phyloP scores from a whole-genome alignment of 441 rosid genomes.

The Sinapis alba region DNA sequence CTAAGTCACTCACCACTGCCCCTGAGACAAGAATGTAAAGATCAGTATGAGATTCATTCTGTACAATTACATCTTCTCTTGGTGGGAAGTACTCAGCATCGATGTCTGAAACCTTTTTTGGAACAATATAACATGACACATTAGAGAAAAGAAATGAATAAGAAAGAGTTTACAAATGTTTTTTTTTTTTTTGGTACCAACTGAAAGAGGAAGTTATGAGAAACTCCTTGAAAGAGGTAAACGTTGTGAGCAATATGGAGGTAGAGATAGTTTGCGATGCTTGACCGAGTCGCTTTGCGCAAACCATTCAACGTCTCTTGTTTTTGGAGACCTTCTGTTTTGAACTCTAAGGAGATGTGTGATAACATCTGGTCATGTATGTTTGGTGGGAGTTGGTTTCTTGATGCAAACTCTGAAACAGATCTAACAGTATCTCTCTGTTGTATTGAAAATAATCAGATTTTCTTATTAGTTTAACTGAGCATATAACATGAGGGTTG shows the following conservation, averaged over 20 bases:
- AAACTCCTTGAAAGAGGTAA: conserved; percentile 67
- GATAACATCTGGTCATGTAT: conserved; percentile 71
- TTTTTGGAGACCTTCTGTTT: conserved; percentile 70
- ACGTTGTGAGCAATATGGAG: conserved; percentile 52
- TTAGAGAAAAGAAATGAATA: background rate
- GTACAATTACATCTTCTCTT: conserved; percentile 60
- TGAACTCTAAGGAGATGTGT: conserved; percentile 67
- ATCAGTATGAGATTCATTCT: conserved; percentile 65
- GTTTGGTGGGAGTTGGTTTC: conserved; percentile 64
- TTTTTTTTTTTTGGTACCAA: conserved; percentile 47
- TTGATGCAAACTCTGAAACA: conserved; percentile 68
- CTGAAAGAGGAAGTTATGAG: conserved; percentile 72
- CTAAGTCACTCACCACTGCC: conserved; percentile 51
- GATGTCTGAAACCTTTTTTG: conserved; percentile 60
- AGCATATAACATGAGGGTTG: background rate
- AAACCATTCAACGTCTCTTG: conserved; percentile 62
- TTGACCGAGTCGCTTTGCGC: conserved; percentile 71
- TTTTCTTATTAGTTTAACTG: background rate
- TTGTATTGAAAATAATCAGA: conserved; percentile 8
- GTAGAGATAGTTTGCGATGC: conserved; percentile 67
- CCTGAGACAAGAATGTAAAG: conserved; percentile 73
- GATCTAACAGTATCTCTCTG: conserved; percentile 67
- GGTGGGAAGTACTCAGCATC: conserved; percentile 85
- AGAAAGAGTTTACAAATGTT: background rate
- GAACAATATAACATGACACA: too few relatives aligned